Evolutionary conservation across 805 yeast species (phyloP), one percentile per base, ranked within the genome.

Genomic region (Blastobotrys attinorum): DNA sequence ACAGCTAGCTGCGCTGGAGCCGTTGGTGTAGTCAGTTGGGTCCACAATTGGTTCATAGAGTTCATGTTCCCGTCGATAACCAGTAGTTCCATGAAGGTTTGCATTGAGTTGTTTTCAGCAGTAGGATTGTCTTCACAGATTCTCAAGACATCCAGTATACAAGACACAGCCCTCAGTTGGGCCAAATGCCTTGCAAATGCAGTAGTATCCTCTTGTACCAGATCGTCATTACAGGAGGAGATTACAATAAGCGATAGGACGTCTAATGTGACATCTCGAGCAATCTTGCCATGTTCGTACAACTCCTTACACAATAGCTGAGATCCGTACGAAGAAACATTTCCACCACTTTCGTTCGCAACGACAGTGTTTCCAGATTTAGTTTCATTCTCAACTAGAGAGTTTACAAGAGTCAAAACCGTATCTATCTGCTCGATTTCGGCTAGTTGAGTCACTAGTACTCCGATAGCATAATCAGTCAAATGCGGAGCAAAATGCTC

Each of bases 371-470:
- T n/a, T n/a, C n/a, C n/a, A 8, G 37, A 13, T 21, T 18, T 16
- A 22, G 23, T 16, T 3, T 31, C 11, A n/a, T n/a, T 6, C 13
- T 20, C 22, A 20, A 16, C 38, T 22, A 22, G 38, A 13, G 27
- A 27, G 34, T 17, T 11, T 10, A 39, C 25, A 13, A 11, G 21
- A 4, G 20, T 3, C 20, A 48, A 45, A 11, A 49, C 44, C 32
- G 33, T 22, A 16, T 47, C 51, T 4, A 43, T 31, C 5, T 44
- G 44, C 1, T 40, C 43, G 11, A 51, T 42, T 18, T 44, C 49
- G 17, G 22, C 23, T 10, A 49, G 34, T 6, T 46, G 44, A 3
- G 47, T 45, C 15, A 33, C 49, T 18, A 47, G 45, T 6, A 44
- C 38, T 15, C 44, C 47, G 8, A 50, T 13, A 10, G 47, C 34